phyloP scores from a whole-genome alignment of 257 asterid genomes.

The Sherardia arvensis region DNA sequence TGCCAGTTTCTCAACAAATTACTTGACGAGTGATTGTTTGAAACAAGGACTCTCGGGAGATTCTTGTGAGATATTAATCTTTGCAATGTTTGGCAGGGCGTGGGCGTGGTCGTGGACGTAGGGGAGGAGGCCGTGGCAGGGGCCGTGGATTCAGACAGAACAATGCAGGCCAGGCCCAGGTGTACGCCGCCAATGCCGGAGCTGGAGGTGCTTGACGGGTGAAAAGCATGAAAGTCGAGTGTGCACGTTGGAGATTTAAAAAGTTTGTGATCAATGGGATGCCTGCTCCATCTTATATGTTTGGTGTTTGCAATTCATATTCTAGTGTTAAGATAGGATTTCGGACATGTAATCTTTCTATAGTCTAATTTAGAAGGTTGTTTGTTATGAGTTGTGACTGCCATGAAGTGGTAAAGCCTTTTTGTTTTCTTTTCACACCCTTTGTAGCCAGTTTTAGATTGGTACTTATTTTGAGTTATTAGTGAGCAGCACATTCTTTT shows the following conservation, averaged over 20 bases:
- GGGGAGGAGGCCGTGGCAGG: slow-evolving; percentile 65
- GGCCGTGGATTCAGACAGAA: slow-evolving; percentile 71
- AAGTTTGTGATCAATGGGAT: slow-evolving; percentile 15
- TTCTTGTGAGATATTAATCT: not conserved
- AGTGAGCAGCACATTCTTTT: slow-evolving; percentile 65
- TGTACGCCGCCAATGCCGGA: slow-evolving; percentile 29
- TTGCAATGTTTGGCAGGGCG: slow-evolving; percentile 44
- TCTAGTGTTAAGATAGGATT: slow-evolving; percentile 35
- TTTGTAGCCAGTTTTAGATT: slow-evolving; percentile 19
- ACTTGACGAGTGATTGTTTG: too few species aligned
- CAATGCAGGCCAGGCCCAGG: slow-evolving; percentile 21
- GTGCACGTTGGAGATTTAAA: slow-evolving; percentile 16
- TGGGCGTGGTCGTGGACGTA: slow-evolving; percentile 88
- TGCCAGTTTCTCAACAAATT: too few species aligned
- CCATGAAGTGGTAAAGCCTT: slow-evolving; percentile 41
- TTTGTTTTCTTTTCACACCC: slow-evolving; percentile 33
- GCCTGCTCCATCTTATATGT: slow-evolving; percentile 31
- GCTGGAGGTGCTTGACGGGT: slow-evolving; percentile 27
- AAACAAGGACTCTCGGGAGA: not conserved
- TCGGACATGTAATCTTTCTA: slow-evolving; percentile 14
- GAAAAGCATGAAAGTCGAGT: slow-evolving; percentile 17
- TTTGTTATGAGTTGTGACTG: slow-evolving; percentile 6
- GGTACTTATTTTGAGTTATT: slow-evolving; percentile 30
- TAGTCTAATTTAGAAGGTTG: slow-evolving; percentile 16
- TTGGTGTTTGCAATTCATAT: slow-evolving; percentile 16